A percentile compares a stretch with the other conserved stretches of the same genome.
Evolutionary conservation across 495 filamentous ascomycete species (phyloP).

Genomic region (Astrothelium macrocarpum): DNA sequence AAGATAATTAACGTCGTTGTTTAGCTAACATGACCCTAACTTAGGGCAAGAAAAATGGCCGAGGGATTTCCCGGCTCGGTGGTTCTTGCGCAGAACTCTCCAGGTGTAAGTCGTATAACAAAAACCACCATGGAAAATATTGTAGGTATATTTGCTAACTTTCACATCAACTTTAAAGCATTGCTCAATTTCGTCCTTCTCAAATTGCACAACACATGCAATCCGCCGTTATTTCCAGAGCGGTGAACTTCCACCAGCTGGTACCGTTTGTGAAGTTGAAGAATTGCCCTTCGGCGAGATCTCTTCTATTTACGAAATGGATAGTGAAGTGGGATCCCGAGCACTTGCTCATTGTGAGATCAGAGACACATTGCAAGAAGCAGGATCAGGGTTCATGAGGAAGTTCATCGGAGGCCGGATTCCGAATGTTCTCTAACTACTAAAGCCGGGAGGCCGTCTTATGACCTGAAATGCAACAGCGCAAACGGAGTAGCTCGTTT

Average conservation of each 20-base stretch:
- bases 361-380: neutral
- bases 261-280: conserved; percentile 22
- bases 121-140: neutral
- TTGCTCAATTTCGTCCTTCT: conserved; percentile 21
- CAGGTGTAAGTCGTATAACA: conserved; percentile 30
- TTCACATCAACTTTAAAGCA: conserved; percentile 16
- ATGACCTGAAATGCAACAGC: no score
- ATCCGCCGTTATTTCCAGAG: conserved; percentile 29
- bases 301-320: neutral
- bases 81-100: conserved; percentile 46
- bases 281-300: conserved; percentile 13
- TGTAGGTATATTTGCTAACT: neutral
- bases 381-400: neutral
- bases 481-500: no score
- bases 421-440: neutral
- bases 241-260: conserved; percentile 22
- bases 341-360: neutral
- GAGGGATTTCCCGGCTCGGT: conserved; percentile 42
- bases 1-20: neutral
- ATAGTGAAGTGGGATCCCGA: neutral
- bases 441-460: no score
- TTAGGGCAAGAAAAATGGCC: conserved; percentile 41
- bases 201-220: conserved; percentile 22
- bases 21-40: neutral
- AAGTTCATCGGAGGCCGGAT: neutral